A percentile compares a stretch with the other conserved stretches of the same genome.
Evolutionary conservation across 257 asterid species (phyloP).

Genomic region (Leptodermis oblonga): DNA sequence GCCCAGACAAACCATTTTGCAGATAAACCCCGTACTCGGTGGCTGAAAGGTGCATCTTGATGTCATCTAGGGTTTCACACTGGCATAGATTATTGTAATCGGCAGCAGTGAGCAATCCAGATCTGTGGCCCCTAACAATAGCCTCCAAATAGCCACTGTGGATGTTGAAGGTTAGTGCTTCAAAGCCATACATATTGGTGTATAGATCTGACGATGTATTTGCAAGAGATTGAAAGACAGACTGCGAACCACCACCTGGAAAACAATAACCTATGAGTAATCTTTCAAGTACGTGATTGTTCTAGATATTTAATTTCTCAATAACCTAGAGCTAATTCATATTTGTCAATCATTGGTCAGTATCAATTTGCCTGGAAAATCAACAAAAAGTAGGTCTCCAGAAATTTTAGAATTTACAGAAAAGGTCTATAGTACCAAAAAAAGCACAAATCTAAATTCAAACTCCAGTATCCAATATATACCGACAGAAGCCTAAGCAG

Average conservation of each 20-base stretch:
- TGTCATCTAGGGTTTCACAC: slow-evolving; percentile 84
- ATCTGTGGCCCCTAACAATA: slow-evolving; percentile 79
- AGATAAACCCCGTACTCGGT: slow-evolving; percentile 89
- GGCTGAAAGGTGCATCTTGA: slow-evolving; percentile 94
- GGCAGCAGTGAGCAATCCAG: slow-evolving; percentile 86
- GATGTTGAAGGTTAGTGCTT: slow-evolving; percentile 84
- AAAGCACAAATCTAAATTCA: too few relatives aligned
- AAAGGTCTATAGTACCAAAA: too few relatives aligned
- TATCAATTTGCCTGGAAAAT: background rate
- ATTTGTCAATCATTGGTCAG: too few relatives aligned
- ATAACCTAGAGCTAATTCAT: too few relatives aligned
- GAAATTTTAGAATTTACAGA: too few relatives aligned
- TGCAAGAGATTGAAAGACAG: slow-evolving; percentile 4
- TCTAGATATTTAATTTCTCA: background rate
- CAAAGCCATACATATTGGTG: slow-evolving; percentile 78
- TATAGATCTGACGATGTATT: background rate
- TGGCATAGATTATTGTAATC: slow-evolving; percentile 93
- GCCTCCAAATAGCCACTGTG: slow-evolving; percentile 95
- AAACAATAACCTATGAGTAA: background rate
- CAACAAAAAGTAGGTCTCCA: background rate
- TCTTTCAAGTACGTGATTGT: background rate
- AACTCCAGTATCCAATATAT: too few relatives aligned
- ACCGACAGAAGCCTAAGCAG: too few relatives aligned
- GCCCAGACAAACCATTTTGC: slow-evolving; percentile 57
- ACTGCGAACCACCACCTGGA: slow-evolving; percentile 9